Conservation (phyloP, 164 flowering plant genomes). For the Magnolia kwangsiensis region DNA sequence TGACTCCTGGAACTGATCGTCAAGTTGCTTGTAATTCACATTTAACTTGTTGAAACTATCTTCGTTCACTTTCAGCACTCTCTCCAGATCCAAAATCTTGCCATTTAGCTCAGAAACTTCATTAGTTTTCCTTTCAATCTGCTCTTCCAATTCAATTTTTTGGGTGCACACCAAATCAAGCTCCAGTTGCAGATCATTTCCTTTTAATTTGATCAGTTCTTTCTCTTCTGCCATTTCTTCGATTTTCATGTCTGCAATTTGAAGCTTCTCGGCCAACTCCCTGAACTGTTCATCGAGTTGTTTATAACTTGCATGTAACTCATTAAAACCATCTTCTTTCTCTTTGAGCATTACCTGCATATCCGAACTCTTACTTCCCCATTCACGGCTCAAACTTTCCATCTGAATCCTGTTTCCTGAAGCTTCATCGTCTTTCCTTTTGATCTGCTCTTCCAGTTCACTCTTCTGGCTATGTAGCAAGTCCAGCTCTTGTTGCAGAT, state of each 20-base stretch:
- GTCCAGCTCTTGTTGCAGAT: slow-evolving; percentile 33
- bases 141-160: slow-evolving; percentile 32
- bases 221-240: slow-evolving; percentile 4
- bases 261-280: not conserved
- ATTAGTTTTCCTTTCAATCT: slow-evolving; percentile 22
- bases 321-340: not conserved
- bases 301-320: not conserved
- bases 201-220: slow-evolving; percentile 5
- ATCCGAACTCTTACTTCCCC: not conserved
- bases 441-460: slow-evolving; percentile 32
- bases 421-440: slow-evolving; percentile 17
- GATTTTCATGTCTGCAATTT: not conserved
- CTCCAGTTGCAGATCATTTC: slow-evolving; percentile 31
- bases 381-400: slow-evolving; percentile 9
- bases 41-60: slow-evolving; percentile 2
- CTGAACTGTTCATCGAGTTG: not conserved
- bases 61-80: slow-evolving; percentile 14
- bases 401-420: slow-evolving; percentile 5
- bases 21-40: slow-evolving; percentile 9
- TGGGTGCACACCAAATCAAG: slow-evolving; percentile 23
- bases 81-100: slow-evolving; percentile 8
- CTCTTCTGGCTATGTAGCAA: slow-evolving; percentile 24
- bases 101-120: slow-evolving; percentile 4
- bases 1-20: slow-evolving; percentile 10
- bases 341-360: not conserved